Conservation (phyloP, 257 asterid species). For the Nyctanthes arbortristis region DNA sequence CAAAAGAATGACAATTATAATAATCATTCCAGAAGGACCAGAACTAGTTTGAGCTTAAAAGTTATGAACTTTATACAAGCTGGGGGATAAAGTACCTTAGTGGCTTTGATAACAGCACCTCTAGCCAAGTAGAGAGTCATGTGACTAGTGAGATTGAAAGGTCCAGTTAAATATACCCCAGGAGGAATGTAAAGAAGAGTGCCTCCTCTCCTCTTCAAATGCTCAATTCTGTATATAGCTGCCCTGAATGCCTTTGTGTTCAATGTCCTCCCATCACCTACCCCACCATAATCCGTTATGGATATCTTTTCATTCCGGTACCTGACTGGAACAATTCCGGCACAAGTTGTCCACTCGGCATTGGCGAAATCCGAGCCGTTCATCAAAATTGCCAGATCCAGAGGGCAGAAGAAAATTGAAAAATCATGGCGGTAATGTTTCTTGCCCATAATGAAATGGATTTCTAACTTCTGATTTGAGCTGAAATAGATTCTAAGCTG, state of each 20-base stretch:
- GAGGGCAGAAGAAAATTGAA: conserved; percentile 2
- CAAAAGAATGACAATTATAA: neutral
- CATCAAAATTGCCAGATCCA: neutral
- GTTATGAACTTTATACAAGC: too few species aligned
- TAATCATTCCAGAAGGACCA: neutral
- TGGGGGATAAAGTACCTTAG: conserved; percentile 14
- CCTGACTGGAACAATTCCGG: conserved; percentile 29
- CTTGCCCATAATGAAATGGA: neutral
- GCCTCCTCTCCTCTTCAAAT: conserved; percentile 32
- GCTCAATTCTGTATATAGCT: conserved; percentile 27
- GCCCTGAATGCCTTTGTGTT: conserved; percentile 37
- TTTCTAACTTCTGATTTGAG: neutral
- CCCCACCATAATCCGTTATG: conserved; percentile 35
- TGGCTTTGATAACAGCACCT: conserved; percentile 30
- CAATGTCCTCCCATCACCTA: conserved; percentile 35
- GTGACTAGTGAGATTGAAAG: conserved; percentile 37
- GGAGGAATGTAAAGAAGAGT: conserved; percentile 33
- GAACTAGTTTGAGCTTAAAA: neutral
- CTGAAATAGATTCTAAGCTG: neutral
- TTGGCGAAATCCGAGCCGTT: conserved; percentile 6
- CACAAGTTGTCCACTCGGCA: conserved; percentile 23
- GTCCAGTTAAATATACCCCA: conserved; percentile 35
- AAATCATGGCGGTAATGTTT: neutral
- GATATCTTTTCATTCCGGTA: conserved; percentile 30
- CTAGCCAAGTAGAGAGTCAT: conserved; percentile 34